Evolutionary conservation across 2,329 filamentous ascomycete genomes (phyloP), one percentile per base, ranked within the genome.

Genomic region (Pseudogymnoascus sp.): DNA sequence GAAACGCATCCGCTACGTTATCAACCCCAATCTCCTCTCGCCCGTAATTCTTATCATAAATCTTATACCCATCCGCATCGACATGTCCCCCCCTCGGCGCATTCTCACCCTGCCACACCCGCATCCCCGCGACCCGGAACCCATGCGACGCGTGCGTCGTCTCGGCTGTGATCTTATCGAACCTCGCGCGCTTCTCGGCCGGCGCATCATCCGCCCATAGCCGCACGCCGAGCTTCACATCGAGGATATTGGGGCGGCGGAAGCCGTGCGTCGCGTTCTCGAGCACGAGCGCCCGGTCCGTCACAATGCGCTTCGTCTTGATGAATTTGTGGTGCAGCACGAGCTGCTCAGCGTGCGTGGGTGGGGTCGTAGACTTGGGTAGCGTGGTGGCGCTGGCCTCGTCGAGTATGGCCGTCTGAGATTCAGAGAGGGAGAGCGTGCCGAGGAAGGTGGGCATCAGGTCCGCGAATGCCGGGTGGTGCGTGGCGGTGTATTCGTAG

Each of bases 361-460:
- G 35, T 19, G 55, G 62, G 35, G 62, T 60, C 38, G 64, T 49
- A 16, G 41, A 62, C 39, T 60, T 62, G 58, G 42, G 64, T 12
- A 60, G 2, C n/a, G 58, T 30, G 14, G 55, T 62, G 2, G 78
- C 78, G 49, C 78, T 76, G 64, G 79, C 77, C 52, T 84, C 79
- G 64, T 82, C 78, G 61, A 86, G 78, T 33, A 78, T 72, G 12
- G 74, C 72, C 39, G 79, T 77, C 39, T 78, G 74, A 63, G 78
- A 78, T 58, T 86, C 79, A 66, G 82, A 83, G n/a, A 96, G 84
- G 28, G 80, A 77, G 58, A 99, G 80, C 2, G 86, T 89, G 64
- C 94, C 94, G 76, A 96, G 85, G 76, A 87, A 97, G 4, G 85
- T 82, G 52, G 94, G 93, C 81, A 97, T 93, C 69, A 93, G 84